These are phyloP conservation scores for Neurospora crassa DNA, from an alignment of 2,329 filamentous ascomycete genomes.

Conservation along the genomic window DNA sequence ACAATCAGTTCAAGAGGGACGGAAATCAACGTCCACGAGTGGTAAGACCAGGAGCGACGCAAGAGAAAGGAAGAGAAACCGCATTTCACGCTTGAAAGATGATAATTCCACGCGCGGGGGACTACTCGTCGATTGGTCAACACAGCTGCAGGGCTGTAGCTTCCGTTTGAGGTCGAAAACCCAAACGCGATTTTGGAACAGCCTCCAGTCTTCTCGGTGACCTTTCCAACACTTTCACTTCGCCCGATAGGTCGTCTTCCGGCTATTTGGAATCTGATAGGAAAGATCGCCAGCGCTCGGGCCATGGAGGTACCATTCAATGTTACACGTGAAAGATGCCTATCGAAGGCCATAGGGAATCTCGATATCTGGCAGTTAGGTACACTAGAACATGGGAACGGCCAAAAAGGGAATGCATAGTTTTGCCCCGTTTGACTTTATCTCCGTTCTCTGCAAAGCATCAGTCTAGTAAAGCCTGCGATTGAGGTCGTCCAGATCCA, in stretches of 20 bases:
- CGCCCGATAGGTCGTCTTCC: neutral
- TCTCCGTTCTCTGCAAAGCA: neutral
- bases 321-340: neutral
- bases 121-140: neutral
- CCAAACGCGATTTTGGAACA: neutral
- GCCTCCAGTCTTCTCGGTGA: neutral
- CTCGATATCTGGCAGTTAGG: neutral
- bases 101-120: neutral
- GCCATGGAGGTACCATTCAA: neutral
- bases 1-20: neutral
- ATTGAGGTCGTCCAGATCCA: neutral
- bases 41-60: neutral
- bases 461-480: neutral
- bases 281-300: neutral
- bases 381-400: neutral
- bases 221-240: neutral
- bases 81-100: neutral
- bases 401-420: neutral
- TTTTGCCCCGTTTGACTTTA: neutral
- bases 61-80: neutral
- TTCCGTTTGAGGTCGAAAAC: neutral
- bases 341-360: neutral
- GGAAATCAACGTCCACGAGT: neutral
- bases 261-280: neutral
- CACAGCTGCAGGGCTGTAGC: neutral